phyloP scores from a whole-genome alignment of 306 rosid species.

The Albizia julibrissin region DNA sequence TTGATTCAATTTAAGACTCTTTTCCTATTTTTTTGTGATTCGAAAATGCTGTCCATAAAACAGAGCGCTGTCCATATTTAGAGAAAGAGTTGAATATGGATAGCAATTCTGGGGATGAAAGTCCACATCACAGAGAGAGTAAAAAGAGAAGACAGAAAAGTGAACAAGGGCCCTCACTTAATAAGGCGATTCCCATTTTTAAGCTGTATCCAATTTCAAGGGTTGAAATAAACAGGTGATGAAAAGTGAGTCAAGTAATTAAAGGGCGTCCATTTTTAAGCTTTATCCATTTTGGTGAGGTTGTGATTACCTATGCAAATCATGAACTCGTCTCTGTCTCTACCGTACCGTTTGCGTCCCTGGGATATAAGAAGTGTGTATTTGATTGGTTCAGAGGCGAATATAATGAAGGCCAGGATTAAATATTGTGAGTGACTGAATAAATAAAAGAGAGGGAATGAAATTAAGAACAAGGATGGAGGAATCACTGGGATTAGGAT shows the following conservation, averaged over 20 bases:
- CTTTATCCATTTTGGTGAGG: neutral
- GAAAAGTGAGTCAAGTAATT: neutral
- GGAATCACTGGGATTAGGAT: constrained; percentile 49
- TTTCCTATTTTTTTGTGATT: neutral
- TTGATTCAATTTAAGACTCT: neutral
- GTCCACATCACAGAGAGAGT: neutral
- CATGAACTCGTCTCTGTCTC: neutral
- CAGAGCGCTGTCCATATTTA: neutral
- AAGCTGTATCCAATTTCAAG: neutral
- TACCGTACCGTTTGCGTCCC: neutral
- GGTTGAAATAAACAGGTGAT: neutral
- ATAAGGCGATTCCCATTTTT: neutral
- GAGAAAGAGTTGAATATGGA: neutral
- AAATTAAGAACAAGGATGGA: constrained; percentile 34
- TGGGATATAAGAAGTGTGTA: neutral
- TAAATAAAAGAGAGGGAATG: neutral
- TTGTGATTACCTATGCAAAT: neutral
- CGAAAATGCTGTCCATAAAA: neutral
- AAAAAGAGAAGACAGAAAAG: neutral
- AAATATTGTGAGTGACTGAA: neutral
- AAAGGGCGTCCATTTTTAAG: neutral
- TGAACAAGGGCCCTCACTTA: neutral
- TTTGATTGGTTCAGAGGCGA: neutral
- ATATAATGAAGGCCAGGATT: neutral
- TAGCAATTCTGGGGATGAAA: neutral